These are phyloP conservation scores for Botrytis porri DNA, from an alignment of 2,329 filamentous ascomycete species.

Conservation along the genomic window DNA sequence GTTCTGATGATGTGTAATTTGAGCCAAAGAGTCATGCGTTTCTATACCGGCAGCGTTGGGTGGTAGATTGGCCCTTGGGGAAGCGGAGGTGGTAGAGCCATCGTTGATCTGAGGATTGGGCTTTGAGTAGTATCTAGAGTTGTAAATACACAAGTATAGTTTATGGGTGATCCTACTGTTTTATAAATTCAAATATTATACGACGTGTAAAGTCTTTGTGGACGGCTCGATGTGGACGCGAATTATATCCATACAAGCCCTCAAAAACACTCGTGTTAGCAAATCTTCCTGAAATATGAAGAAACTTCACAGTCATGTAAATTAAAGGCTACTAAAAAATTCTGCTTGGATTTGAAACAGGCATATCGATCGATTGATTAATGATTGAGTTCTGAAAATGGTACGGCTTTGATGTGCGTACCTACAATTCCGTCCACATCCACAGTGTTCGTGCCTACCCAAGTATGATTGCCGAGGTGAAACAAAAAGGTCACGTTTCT, in stretches of 20 bases:
- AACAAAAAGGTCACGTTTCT: neutral
- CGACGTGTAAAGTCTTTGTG: neutral
- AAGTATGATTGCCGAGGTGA: neutral
- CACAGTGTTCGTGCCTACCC: too few relatives aligned
- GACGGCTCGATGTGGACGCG: neutral
- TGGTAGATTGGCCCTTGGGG: slow-evolving; percentile 1
- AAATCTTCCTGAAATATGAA: too few relatives aligned
- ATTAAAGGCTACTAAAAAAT: too few relatives aligned
- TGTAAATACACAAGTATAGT: neutral
- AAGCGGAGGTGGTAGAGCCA: neutral
- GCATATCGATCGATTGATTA: too few relatives aligned
- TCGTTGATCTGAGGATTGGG: neutral
- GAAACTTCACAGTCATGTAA: too few relatives aligned
- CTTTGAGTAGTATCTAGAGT: neutral
- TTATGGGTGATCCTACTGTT: too few relatives aligned
- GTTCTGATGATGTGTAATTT: neutral
- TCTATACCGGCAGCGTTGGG: neutral
- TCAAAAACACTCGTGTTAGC: too few relatives aligned
- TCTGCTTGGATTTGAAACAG: too few relatives aligned
- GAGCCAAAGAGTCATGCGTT: neutral
- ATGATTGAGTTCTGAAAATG: too few relatives aligned
- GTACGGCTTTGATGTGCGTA: neutral
- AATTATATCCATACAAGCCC: too few relatives aligned
- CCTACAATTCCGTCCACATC: neutral
- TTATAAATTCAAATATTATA: neutral